These are phyloP conservation scores for Grosmannia huntii DNA, from an alignment of 2,329 filamentous ascomycete genomes.

Conservation along the genomic window DNA sequence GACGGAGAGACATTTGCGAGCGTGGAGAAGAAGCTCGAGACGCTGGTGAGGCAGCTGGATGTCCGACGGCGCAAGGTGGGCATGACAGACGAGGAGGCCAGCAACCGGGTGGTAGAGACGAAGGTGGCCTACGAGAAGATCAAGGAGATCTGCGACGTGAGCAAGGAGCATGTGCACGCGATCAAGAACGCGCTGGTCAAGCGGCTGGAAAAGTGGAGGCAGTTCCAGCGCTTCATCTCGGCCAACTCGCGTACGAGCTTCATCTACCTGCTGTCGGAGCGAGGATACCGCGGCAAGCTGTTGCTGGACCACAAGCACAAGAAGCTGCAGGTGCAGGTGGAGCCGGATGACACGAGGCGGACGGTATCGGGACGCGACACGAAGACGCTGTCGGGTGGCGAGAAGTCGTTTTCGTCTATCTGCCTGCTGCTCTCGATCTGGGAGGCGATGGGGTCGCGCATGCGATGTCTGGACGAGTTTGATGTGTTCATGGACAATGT, in stretches of 20 bases:
- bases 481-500: slow-evolving; percentile 99
- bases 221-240: slow-evolving; percentile 76
- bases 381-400: slow-evolving; percentile 80
- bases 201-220: slow-evolving; percentile 63
- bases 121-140: slow-evolving; percentile 27
- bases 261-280: slow-evolving; percentile 75
- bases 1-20: slow-evolving; percentile 49
- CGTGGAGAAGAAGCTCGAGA: slow-evolving; percentile 40
- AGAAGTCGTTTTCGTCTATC: slow-evolving; percentile 96
- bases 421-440: slow-evolving; percentile 86
- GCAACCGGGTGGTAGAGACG: slow-evolving; percentile 30
- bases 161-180: slow-evolving; percentile 25
- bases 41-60: slow-evolving; percentile 44
- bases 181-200: slow-evolving; percentile 50
- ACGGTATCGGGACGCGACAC: slow-evolving; percentile 65
- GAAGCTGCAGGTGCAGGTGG: slow-evolving; percentile 64
- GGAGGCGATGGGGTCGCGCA: slow-evolving; percentile 95
- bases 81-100: slow-evolving; percentile 52
- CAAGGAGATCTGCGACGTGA: slow-evolving; percentile 29
- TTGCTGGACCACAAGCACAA: slow-evolving; percentile 64
- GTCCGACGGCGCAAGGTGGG: slow-evolving; percentile 45
- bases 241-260: slow-evolving; percentile 78
- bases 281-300: slow-evolving; percentile 75
- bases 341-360: slow-evolving; percentile 56
- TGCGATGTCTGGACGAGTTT: slow-evolving; percentile 93